phyloP scores from a whole-genome alignment of 2,329 filamentous ascomycete genomes.

The Fusarium nygamai region DNA sequence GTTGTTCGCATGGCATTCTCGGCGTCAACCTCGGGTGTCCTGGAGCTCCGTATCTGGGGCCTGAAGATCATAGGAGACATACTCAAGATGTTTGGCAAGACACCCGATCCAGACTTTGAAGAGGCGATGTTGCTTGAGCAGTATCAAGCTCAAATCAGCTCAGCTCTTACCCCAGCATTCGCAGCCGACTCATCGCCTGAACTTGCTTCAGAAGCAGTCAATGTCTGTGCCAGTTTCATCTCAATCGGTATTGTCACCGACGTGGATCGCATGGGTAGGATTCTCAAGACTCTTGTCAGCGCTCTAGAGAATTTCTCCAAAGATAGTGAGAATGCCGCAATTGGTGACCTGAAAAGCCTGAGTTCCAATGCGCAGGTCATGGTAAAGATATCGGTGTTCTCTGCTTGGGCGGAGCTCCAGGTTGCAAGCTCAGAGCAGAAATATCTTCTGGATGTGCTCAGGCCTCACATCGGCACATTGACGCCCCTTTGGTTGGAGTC shows the following conservation, averaged over 20 bases:
- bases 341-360: slow-evolving; percentile 90
- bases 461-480: slow-evolving; percentile 87
- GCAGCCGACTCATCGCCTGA: slow-evolving; percentile 96
- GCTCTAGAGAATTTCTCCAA: slow-evolving; percentile 92
- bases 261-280: slow-evolving; percentile 97
- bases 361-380: slow-evolving; percentile 97
- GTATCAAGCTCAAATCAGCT: slow-evolving; percentile 98
- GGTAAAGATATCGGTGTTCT: slow-evolving; percentile 97
- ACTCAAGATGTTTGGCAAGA: slow-evolving; percentile 94
- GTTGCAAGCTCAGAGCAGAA: slow-evolving; percentile 92
- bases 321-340: slow-evolving; percentile 82
- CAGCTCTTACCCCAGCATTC: slow-evolving; percentile 94
- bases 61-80: slow-evolving; percentile 94
- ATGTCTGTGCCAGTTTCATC: slow-evolving; percentile 98
- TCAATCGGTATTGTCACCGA: slow-evolving; percentile 97
- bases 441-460: slow-evolving; percentile 88
- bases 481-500: slow-evolving; percentile 96
- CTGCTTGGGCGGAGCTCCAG: slow-evolving; percentile 96
- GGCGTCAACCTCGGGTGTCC: slow-evolving; percentile 91
- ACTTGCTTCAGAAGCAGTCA: slow-evolving; percentile 93
- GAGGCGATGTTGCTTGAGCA: slow-evolving; percentile 96
- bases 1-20: slow-evolving; percentile 98
- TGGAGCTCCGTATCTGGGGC: slow-evolving; percentile 89
- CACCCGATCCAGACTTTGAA: slow-evolving; percentile 95
- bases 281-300: slow-evolving; percentile 90